These are phyloP conservation scores for Septoria linicola DNA, from an alignment of 2,329 filamentous ascomycete species.

Conservation along the genomic window DNA sequence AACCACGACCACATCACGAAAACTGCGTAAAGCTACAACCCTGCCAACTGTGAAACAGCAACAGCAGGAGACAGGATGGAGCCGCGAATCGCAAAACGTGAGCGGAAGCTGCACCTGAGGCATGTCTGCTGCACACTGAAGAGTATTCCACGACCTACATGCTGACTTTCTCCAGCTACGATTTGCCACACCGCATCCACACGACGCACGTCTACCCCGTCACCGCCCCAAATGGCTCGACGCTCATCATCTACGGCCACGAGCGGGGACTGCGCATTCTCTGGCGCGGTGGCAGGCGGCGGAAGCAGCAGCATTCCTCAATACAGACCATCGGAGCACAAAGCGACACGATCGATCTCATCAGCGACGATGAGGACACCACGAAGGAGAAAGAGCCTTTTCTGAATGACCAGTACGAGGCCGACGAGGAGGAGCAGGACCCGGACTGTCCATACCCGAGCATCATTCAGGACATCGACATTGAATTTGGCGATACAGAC, in stretches of 20 bases:
- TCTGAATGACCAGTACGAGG: conserved; percentile 48
- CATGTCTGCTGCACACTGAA: conserved; percentile 22
- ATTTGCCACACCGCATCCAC: conserved; percentile 59
- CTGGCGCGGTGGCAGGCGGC: conserved; percentile 58
- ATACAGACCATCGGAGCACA: conserved; percentile 16
- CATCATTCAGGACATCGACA: conserved; percentile 56
- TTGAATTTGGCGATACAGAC: conserved; percentile 55
- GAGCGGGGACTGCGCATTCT: conserved; percentile 57
- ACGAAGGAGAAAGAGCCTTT: conserved; percentile 19
- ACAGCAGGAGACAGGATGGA: conserved; percentile 23
- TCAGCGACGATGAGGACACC: conserved; percentile 53
- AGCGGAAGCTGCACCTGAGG: conserved; percentile 38
- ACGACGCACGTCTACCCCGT: conserved; percentile 58
- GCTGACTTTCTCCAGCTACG: conserved; percentile 50
- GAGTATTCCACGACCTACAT: neutral
- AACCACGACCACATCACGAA: no score
- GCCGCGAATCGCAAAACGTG: conserved; percentile 34
- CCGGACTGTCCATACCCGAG: conserved; percentile 54
- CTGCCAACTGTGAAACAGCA: conserved; percentile 5
- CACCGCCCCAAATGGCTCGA: conserved; percentile 60
- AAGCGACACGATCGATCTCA: conserved; percentile 55
- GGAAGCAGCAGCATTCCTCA: conserved; percentile 13
- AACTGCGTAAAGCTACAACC: no score
- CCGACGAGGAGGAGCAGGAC: conserved; percentile 59
- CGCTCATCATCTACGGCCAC: conserved; percentile 60